Conservation (phyloP, 768 basidiomycete genomes). For the Mycena metata region DNA sequence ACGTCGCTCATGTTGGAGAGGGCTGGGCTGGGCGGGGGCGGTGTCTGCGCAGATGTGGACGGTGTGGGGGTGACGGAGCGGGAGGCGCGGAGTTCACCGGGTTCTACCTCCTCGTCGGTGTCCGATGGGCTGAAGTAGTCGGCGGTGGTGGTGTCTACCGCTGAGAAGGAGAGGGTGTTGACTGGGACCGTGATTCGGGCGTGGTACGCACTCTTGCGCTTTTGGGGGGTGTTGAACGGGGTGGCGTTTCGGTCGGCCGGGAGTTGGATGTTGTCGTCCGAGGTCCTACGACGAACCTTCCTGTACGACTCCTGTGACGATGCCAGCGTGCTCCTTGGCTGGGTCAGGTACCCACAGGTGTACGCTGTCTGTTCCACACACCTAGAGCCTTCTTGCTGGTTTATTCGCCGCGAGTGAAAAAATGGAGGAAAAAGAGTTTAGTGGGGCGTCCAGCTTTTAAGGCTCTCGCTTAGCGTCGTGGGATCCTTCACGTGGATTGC, state of each 20-base stretch:
- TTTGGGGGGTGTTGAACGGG: background rate
- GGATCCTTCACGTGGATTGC: no score
- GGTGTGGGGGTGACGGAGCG: background rate
- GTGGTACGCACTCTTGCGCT: background rate
- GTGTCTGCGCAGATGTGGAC: background rate
- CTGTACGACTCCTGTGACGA: no score
- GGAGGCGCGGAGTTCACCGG: background rate
- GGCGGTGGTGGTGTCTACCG: background rate
- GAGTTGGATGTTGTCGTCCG: background rate
- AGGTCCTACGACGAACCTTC: background rate
- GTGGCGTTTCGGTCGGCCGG: background rate
- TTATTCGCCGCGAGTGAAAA: no score
- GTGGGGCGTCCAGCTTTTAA: no score
- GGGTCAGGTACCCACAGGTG: no score
- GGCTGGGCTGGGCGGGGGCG: background rate
- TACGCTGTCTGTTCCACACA: no score
- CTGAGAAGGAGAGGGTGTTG: background rate
- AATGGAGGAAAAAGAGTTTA: no score
- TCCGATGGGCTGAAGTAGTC: background rate
- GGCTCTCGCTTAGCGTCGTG: no score
- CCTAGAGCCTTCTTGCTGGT: no score
- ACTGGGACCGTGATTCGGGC: background rate
- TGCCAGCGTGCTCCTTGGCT: no score
- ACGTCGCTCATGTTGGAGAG: background rate
- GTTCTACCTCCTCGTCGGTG: background rate